Evolutionary conservation across 2,329 filamentous ascomycete genomes (phyloP).

Genomic region (Apiospora koreana): DNA sequence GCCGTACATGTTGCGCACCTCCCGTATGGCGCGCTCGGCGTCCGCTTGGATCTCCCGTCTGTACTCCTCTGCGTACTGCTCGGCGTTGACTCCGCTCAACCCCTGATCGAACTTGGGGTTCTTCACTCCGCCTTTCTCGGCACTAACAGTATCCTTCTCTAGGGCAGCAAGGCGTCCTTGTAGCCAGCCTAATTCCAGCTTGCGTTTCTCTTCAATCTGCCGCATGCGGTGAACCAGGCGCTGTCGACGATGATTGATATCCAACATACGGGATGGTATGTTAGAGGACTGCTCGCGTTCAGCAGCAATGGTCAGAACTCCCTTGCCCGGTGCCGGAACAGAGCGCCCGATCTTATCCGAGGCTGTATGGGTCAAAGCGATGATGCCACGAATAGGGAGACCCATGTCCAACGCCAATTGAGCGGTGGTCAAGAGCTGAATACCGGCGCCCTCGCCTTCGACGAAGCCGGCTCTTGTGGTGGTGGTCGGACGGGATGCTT

Average conservation of each 20-base stretch:
- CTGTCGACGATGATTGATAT: conserved; percentile 28
- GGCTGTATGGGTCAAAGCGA: conserved; percentile 34
- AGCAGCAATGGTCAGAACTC: conserved; percentile 33
- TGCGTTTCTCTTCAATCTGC: conserved; percentile 22
- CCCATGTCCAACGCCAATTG: conserved; percentile 36
- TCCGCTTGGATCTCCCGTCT: conserved; percentile 21
- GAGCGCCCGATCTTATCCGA: conserved; percentile 37
- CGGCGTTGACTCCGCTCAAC: conserved; percentile 5
- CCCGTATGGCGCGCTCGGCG: conserved; percentile 20
- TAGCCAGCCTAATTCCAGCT: conserved; percentile 16
- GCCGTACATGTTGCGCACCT: conserved; percentile 25
- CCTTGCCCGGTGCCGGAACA: conserved; percentile 39
- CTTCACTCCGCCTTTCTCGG: conserved; percentile 2
- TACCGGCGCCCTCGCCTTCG: conserved; percentile 36
- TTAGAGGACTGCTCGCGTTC: conserved; percentile 22
- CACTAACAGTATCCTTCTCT: not conserved
- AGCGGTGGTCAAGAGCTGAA: conserved; percentile 36
- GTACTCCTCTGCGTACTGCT: conserved; percentile 6
- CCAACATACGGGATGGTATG: conserved; percentile 26
- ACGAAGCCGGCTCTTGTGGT: conserved; percentile 37
- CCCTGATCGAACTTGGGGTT: conserved; percentile 8
- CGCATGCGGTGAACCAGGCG: conserved; percentile 24
- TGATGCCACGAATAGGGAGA: conserved; percentile 35
- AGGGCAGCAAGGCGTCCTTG: not conserved
- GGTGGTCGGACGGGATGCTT: conserved; percentile 38